Conservation (phyloP, 371 early-diverging fungal species). For the Lichtheimia ramosa region DNA sequence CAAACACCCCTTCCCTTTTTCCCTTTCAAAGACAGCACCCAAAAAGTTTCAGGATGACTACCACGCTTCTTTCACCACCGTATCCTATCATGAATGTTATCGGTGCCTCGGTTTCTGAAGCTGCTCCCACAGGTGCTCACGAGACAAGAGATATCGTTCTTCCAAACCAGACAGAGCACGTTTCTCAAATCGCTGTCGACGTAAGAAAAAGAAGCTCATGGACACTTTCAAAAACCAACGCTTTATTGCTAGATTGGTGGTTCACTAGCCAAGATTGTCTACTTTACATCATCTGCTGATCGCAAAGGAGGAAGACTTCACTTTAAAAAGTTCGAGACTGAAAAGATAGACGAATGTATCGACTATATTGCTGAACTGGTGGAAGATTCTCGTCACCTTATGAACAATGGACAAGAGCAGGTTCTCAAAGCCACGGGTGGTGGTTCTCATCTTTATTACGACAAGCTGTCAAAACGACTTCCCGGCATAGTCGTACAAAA, state of each 20-base stretch:
- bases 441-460: constrained; percentile 75
- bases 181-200: constrained; percentile 92
- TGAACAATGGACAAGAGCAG: constrained; percentile 33
- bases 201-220: constrained; percentile 31
- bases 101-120: constrained; percentile 72
- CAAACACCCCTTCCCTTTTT: too few relatives aligned
- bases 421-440: constrained; percentile 84
- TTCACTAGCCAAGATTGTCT: constrained; percentile 92
- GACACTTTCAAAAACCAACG: background rate
- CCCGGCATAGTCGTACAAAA: constrained; percentile 69
- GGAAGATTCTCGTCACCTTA: constrained; percentile 45
- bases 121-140: constrained; percentile 43
- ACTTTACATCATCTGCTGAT: constrained; percentile 64
- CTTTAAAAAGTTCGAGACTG: constrained; percentile 94
- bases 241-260: constrained; percentile 77
- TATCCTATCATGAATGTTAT: constrained; percentile 55
- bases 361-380: constrained; percentile 78
- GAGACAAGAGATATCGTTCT: constrained; percentile 81
- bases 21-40: too few relatives aligned
- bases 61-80: constrained; percentile 2
- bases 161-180: constrained; percentile 84
- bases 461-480: constrained; percentile 51
- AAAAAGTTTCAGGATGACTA: too few relatives aligned
- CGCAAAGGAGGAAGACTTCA: constrained; percentile 85
- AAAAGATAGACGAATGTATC: constrained; percentile 85